Conservation (phyloP, 306 rosid genomes). For the Dicorynia guianensis region DNA sequence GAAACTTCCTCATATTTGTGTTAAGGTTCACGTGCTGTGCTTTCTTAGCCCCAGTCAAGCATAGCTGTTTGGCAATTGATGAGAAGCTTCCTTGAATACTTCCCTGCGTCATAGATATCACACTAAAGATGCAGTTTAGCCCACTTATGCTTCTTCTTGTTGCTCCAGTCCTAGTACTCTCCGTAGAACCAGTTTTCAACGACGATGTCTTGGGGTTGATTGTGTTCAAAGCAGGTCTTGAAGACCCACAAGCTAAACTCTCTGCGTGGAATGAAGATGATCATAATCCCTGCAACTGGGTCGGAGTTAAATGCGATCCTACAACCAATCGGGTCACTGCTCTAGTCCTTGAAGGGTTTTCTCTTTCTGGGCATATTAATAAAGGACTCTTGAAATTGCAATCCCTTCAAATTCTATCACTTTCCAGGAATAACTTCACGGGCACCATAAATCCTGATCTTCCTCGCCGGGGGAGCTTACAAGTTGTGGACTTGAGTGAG, state of each 20-base stretch:
- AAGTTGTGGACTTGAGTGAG: slow-evolving; percentile 74
- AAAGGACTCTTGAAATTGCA: slow-evolving; percentile 77
- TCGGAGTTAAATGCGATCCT: slow-evolving; percentile 78
- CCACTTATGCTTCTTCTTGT: slow-evolving; percentile 50
- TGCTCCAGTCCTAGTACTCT: slow-evolving; percentile 46
- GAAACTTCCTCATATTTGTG: slow-evolving; percentile 37
- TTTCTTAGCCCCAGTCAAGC: slow-evolving; percentile 29
- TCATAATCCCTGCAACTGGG: slow-evolving; percentile 76
- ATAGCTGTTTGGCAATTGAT: slow-evolving; percentile 34
- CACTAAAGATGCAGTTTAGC: slow-evolving; percentile 53
- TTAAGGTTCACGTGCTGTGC: slow-evolving; percentile 36
- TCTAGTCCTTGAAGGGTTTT: slow-evolving; percentile 75
- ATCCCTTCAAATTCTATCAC: slow-evolving; percentile 71
- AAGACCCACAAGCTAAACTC: slow-evolving; percentile 73
- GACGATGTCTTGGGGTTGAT: slow-evolving; percentile 89
- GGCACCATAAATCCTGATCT: slow-evolving; percentile 81
- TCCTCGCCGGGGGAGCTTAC: slow-evolving; percentile 58
- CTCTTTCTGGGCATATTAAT: slow-evolving; percentile 83
- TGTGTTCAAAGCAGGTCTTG: slow-evolving; percentile 81
- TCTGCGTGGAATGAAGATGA: slow-evolving; percentile 87
- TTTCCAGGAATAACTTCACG: slow-evolving; percentile 78
- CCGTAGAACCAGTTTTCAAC: slow-evolving; percentile 67
- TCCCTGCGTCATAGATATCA: slow-evolving; percentile 16
- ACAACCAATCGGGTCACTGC: slow-evolving; percentile 69
- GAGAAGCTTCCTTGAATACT: slow-evolving; percentile 13